phyloP scores from a whole-genome alignment of 192 early-diverging fungal species.

The Gigaspora rosea region DNA sequence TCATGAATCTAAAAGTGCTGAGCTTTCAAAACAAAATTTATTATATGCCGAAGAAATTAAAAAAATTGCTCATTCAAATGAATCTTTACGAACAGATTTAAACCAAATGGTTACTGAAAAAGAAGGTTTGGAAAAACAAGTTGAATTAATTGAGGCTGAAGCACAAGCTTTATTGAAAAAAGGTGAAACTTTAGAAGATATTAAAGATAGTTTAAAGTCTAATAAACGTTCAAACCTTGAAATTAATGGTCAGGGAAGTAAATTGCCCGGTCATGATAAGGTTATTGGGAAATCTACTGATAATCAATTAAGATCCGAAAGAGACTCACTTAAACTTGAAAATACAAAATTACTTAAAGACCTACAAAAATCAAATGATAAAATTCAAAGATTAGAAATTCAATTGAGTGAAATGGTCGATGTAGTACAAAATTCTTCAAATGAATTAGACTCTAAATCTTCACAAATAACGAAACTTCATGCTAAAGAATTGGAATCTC shows the following conservation, averaged over 20 bases:
- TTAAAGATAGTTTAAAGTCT: too few relatives aligned
- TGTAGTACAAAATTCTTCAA: background rate
- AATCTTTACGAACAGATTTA: background rate
- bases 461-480: too few relatives aligned
- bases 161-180: background rate
- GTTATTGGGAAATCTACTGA: too few relatives aligned
- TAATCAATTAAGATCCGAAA: background rate
- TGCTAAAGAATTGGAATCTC: too few relatives aligned
- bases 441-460: background rate
- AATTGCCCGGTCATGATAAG: too few relatives aligned
- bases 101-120: background rate
- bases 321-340: background rate
- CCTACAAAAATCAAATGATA: background rate
- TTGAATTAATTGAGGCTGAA: background rate
- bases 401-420: constrained; percentile 20
- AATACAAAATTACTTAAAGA: background rate
- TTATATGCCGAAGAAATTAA: background rate
- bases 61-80: background rate
- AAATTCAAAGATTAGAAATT: constrained; percentile 11
- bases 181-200: background rate
- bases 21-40: background rate
- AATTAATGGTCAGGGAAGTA: too few relatives aligned
- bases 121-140: constrained; percentile 1
- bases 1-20: background rate
- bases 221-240: too few relatives aligned